These are phyloP conservation scores for Diplodia mutila DNA, from an alignment of 2,329 filamentous ascomycete genomes.

Conservation along the genomic window DNA sequence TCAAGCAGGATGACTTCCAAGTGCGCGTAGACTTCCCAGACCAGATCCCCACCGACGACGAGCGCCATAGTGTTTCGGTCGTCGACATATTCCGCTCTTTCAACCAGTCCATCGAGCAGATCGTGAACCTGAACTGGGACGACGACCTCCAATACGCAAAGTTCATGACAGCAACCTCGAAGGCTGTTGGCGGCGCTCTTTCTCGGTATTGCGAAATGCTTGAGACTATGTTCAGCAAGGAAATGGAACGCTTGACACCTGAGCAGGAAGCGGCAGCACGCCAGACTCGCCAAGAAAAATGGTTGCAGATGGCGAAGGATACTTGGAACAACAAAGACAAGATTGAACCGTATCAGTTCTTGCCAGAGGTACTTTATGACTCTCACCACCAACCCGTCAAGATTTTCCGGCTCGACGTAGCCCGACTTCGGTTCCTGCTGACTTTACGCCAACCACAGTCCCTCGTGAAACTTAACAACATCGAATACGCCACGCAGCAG, in stretches of 20 bases:
- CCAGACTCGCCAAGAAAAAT: conserved; percentile 87
- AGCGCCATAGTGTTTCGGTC: conserved; percentile 89
- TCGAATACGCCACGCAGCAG: conserved; percentile 91
- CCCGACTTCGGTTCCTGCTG: not conserved
- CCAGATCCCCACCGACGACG: conserved; percentile 71
- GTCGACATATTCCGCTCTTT: conserved; percentile 94
- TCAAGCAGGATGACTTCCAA: conserved; percentile 86
- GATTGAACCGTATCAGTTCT: conserved; percentile 96
- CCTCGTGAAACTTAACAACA: conserved; percentile 96
- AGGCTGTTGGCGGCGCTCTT: conserved; percentile 80
- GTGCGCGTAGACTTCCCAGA: conserved; percentile 69
- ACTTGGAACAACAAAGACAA: conserved; percentile 91
- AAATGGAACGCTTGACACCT: conserved; percentile 91
- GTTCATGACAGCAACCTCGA: conserved; percentile 93
- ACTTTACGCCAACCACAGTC: conserved; percentile 60
- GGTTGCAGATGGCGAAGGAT: conserved; percentile 91
- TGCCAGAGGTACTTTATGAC: conserved; percentile 70
- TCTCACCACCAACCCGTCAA: not conserved
- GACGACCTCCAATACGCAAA: conserved; percentile 92
- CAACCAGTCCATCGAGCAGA: conserved; percentile 86
- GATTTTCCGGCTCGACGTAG: not conserved
- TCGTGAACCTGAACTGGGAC: conserved; percentile 86
- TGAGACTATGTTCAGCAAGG: conserved; percentile 80
- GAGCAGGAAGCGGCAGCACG: conserved; percentile 79
- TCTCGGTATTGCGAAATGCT: conserved; percentile 89